Conservation (phyloP, 75 land plant genomes). For the Cunninghamia lanceolata region DNA sequence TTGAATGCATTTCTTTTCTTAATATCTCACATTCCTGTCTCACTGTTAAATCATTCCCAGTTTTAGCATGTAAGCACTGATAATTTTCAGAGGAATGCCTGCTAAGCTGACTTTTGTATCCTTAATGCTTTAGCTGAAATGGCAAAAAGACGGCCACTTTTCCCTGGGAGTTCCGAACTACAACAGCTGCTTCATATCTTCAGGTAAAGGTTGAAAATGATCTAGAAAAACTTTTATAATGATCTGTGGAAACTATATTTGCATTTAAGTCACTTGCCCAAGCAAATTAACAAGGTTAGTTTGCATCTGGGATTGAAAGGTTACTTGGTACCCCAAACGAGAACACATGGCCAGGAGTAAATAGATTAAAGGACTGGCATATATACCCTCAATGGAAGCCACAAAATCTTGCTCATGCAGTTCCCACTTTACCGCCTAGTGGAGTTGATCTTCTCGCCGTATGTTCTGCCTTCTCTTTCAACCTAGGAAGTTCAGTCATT, state of each 20-base stretch:
- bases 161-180: slow-evolving; percentile 69
- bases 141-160: slow-evolving; percentile 41
- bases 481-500: background rate
- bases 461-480: slow-evolving; percentile 16
- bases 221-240: background rate
- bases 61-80: background rate
- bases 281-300: background rate
- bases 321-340: slow-evolving; percentile 93
- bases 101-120: background rate
- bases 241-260: background rate
- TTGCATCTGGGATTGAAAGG: slow-evolving; percentile 28
- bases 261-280: background rate
- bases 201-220: slow-evolving; percentile 27
- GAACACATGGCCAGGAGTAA: slow-evolving; percentile 89
- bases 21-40: background rate
- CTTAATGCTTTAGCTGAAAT: slow-evolving; percentile 48
- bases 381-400: slow-evolving; percentile 93
- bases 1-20: background rate
- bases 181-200: slow-evolving; percentile 70
- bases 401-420: slow-evolving; percentile 61
- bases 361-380: slow-evolving; percentile 89
- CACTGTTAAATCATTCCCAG: background rate
- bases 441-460: slow-evolving; percentile 65
- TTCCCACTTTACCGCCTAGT: slow-evolving; percentile 62
- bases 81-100: background rate